Conservation (phyloP, 1,284 basidiomycete genomes). For the Marasmius fiardii region DNA sequence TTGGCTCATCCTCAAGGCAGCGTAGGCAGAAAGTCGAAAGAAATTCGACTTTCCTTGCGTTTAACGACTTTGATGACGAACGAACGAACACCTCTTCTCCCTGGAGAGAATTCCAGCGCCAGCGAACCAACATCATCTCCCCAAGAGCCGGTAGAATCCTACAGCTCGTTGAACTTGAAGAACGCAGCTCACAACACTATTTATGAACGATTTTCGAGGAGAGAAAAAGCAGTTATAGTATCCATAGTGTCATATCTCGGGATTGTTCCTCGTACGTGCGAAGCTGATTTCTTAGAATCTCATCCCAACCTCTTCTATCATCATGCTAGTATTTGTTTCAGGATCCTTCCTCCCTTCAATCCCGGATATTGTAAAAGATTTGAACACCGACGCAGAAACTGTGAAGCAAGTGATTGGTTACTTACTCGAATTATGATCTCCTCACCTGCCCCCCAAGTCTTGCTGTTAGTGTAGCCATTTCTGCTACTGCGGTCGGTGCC, state of each 20-base stretch:
- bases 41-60: too few species aligned
- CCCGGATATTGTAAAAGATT: slow-evolving; percentile 59
- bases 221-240: background rate
- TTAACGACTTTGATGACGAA: background rate
- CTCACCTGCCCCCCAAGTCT: slow-evolving; percentile 16
- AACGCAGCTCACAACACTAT: background rate
- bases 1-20: too few species aligned
- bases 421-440: background rate
- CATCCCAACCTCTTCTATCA: too few species aligned
- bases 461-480: slow-evolving; percentile 42
- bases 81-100: slow-evolving; percentile 1
- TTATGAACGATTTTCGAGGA: slow-evolving; percentile 1
- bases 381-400: slow-evolving; percentile 49
- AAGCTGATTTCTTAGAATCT: background rate
- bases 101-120: background rate
- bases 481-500: slow-evolving; percentile 35
- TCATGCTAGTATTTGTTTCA: slow-evolving; percentile 63
- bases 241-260: slow-evolving; percentile 1
- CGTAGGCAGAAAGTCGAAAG: too few species aligned
- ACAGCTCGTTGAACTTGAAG: background rate
- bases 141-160: background rate
- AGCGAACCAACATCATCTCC: background rate
- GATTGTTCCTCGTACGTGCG: background rate
- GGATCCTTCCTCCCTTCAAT: slow-evolving; percentile 70
- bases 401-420: slow-evolving; percentile 51